Evolutionary conservation across 2,329 filamentous ascomycete species (phyloP), one percentile per base, ranked within the genome.

Genomic region (Cytospora paraplurivora): DNA sequence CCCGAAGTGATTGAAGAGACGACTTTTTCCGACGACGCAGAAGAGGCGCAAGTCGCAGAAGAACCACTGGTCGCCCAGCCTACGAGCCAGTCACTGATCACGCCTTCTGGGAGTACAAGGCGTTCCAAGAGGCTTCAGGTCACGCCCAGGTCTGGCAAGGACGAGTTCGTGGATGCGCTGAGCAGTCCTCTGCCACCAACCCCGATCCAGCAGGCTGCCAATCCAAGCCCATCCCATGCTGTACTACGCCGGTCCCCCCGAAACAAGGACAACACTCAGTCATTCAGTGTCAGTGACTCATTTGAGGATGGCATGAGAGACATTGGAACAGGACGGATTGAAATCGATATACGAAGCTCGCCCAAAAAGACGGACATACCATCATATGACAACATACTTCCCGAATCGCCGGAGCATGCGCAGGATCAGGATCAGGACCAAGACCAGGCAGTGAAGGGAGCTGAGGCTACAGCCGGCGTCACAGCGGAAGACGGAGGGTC

Each of bases 121-220:
- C 57, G 64, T n/a, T 64, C 65, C 33, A 64, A 64, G 59, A 65
- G 69, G 55, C 64, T 58, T 21, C 69, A 74, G 37, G 75, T 75
- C 37, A 78, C 78, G 7, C 77, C 79, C 1, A 80, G 73, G 56
- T 79, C 78, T 2, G 78, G 76, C 21, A 74, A 75, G 7, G 78
- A 83, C n/a, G 76, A 78, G 21, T 83, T 80, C 68, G 76, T 82
- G 47, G 82, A 85, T 70, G 81, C 81, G 13, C 75, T 74, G 51
- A 79, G 75, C 38, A 84, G 79, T 61, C 81, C 79, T 8, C 64
- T 72, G 35, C 70, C 68, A 4, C 68, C 71, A 27, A 70, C 69
- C 15, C 74, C 71, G 19, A 73, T 68, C 52, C 70, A 65, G 56
- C 75, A 61, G 66, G 67, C 62, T 10, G 59, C 62, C 35, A 65